phyloP scores from a whole-genome alignment of 164 flowering plant genomes.

The Santalum album region DNA sequence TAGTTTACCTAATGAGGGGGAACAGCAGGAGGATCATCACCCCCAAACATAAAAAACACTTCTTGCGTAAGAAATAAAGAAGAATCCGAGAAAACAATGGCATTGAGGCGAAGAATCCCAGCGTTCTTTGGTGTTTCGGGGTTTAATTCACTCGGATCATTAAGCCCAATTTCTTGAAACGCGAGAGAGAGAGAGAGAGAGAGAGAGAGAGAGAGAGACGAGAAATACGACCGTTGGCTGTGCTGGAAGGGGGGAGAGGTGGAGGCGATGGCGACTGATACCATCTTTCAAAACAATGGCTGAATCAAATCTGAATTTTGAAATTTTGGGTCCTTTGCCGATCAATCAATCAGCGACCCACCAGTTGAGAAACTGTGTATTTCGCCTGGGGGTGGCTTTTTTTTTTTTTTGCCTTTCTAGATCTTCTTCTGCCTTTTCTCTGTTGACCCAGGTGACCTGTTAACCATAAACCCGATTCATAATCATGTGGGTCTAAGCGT shows the following conservation, averaged over 20 bases:
- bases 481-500: too few species aligned
- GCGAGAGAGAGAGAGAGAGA: too few species aligned
- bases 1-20: too few species aligned
- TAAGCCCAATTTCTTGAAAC: too few species aligned
- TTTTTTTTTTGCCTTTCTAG: background rate
- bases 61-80: too few species aligned
- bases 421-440: background rate
- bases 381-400: background rate
- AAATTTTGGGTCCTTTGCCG: background rate
- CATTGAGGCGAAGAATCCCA: too few species aligned
- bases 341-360: background rate
- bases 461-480: background rate
- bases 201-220: constrained; percentile 1
- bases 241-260: background rate
- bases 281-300: background rate
- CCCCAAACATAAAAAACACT: too few species aligned
- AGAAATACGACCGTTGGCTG: constrained; percentile 1
- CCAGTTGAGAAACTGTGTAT: background rate
- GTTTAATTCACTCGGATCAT: too few species aligned
- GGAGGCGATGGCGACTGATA: background rate
- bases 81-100: too few species aligned
- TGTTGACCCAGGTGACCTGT: background rate
- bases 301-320: background rate
- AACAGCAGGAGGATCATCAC: too few species aligned
- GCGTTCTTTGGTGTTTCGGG: too few species aligned